phyloP scores from a whole-genome alignment of 805 yeast genomes.

The Suhomyces sp. region DNA sequence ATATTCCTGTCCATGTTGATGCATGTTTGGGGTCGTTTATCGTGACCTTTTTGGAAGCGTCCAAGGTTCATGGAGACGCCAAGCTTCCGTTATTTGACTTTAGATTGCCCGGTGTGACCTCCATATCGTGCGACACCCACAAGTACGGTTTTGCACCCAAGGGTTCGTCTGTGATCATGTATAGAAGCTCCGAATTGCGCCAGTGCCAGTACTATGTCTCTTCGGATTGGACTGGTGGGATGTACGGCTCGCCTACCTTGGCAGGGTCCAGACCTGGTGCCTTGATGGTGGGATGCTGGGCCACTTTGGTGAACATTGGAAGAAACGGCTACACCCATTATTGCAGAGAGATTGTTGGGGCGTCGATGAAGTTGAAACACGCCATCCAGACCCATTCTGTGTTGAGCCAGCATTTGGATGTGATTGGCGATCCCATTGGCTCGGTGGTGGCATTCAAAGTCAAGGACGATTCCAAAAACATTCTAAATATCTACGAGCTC shows the following conservation, averaged over 20 bases:
- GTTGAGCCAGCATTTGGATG: slow-evolving; percentile 49
- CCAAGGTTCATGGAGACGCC: slow-evolving; percentile 46
- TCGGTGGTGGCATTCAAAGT: slow-evolving; percentile 82
- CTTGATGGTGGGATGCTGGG: slow-evolving; percentile 97
- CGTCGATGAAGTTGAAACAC: slow-evolving; percentile 57
- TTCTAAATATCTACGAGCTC: slow-evolving; percentile 67
- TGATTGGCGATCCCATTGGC: slow-evolving; percentile 82
- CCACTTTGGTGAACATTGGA: slow-evolving; percentile 81
- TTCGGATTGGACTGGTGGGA: slow-evolving; percentile 89
- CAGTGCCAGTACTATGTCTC: slow-evolving; percentile 79
- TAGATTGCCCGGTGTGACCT: slow-evolving; percentile 84
- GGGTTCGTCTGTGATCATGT: slow-evolving; percentile 92
- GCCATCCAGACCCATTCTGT: slow-evolving; percentile 45
- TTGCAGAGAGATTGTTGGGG: slow-evolving; percentile 62
- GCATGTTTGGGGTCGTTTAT: slow-evolving; percentile 94
- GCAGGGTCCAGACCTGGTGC: slow-evolving; percentile 99
- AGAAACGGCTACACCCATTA: slow-evolving; percentile 72
- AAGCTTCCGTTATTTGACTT: slow-evolving; percentile 69
- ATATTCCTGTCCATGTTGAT: slow-evolving; percentile 92
- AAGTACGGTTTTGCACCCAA: slow-evolving; percentile 98
- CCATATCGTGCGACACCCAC: slow-evolving; percentile 99
- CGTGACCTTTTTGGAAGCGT: slow-evolving; percentile 70
- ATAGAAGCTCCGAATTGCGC: slow-evolving; percentile 65
- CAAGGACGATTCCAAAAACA: slow-evolving; percentile 11
- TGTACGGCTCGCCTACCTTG: slow-evolving; percentile 93